phyloP scores from a whole-genome alignment of 805 yeast genomes.

The Candida tallmaniae region DNA sequence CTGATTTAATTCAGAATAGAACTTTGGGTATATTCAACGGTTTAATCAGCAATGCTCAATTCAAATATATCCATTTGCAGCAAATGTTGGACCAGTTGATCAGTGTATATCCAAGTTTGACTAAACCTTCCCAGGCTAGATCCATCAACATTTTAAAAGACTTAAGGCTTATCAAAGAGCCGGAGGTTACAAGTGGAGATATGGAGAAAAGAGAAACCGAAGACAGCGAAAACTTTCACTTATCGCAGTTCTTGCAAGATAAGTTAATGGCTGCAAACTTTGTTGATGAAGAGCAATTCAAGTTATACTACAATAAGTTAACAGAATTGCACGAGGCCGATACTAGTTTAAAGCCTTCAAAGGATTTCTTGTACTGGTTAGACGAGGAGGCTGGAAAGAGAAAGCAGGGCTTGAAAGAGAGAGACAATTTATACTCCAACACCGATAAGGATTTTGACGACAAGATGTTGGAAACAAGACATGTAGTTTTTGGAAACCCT shows the following conservation, averaged over 20 bases:
- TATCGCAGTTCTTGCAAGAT: slow-evolving; percentile 34
- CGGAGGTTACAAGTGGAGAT: not conserved
- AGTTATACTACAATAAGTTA: slow-evolving; percentile 33
- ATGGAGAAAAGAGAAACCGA: slow-evolving; percentile 19
- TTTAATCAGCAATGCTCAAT: slow-evolving; percentile 32
- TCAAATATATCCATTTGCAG: slow-evolving; percentile 25
- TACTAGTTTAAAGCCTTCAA: slow-evolving; percentile 21
- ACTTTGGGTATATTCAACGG: slow-evolving; percentile 50
- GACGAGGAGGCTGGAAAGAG: slow-evolving; percentile 34
- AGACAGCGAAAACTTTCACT: slow-evolving; percentile 12
- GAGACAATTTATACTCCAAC: slow-evolving; percentile 26
- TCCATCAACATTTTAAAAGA: slow-evolving; percentile 47
- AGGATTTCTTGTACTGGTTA: slow-evolving; percentile 63
- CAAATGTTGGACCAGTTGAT: slow-evolving; percentile 22
- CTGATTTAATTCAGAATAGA: slow-evolving; percentile 41
- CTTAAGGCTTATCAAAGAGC: slow-evolving; percentile 19
- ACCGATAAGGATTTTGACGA: slow-evolving; percentile 35
- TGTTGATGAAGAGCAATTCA: slow-evolving; percentile 33
- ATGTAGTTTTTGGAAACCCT: slow-evolving; percentile 73
- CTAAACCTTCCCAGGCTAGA: slow-evolving; percentile 31
- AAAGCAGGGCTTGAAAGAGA: slow-evolving; percentile 17
- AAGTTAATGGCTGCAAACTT: slow-evolving; percentile 18
- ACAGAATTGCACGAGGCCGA: slow-evolving; percentile 28
- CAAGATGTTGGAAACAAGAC: slow-evolving; percentile 44
- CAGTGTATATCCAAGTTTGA: slow-evolving; percentile 22